These are phyloP conservation scores for Yamadazyma taylorii DNA, from an alignment of 1,139 yeast genomes.

Conservation along the genomic window DNA sequence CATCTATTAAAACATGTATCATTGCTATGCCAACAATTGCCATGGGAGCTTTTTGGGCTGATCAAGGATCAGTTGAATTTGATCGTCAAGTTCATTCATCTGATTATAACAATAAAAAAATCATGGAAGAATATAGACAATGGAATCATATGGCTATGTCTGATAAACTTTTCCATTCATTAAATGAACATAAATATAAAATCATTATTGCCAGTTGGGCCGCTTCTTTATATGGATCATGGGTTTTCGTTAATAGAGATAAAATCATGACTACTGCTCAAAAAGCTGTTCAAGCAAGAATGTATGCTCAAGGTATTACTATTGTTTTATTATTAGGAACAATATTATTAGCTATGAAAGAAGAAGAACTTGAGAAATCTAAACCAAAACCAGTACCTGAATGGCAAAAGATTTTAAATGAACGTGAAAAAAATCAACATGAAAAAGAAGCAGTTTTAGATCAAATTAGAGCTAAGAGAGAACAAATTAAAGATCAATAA, in stretches of 20 bases:
- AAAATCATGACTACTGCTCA: constrained; percentile 76
- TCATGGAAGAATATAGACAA: constrained; percentile 48
- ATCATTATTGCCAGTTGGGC: constrained; percentile 84
- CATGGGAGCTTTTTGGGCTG: constrained; percentile 44
- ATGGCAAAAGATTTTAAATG: constrained; percentile 34
- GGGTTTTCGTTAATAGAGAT: constrained; percentile 75
- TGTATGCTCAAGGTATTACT: constrained; percentile 86
- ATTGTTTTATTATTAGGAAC: constrained; percentile 64
- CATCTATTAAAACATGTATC: constrained; percentile 42
- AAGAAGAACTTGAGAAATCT: constrained; percentile 47
- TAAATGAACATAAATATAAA: constrained; percentile 67
- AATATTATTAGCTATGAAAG: constrained; percentile 61
- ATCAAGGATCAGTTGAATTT: constrained; percentile 50
- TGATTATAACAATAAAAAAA: constrained; percentile 28
- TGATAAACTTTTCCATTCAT: constrained; percentile 47
- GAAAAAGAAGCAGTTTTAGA: constrained; percentile 11
- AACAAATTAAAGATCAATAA: constrained; percentile 4
- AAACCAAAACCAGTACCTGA: constrained; percentile 41
- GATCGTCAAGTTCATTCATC: constrained; percentile 41
- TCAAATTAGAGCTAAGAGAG: constrained; percentile 7
- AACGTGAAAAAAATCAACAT: constrained; percentile 26
- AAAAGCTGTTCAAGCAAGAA: constrained; percentile 90
- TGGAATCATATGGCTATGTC: constrained; percentile 49
- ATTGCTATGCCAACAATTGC: constrained; percentile 44
- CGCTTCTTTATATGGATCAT: constrained; percentile 79